Evolutionary conservation across 441 rosid genomes (phyloP).

Genomic region (Capsella rubella): DNA sequence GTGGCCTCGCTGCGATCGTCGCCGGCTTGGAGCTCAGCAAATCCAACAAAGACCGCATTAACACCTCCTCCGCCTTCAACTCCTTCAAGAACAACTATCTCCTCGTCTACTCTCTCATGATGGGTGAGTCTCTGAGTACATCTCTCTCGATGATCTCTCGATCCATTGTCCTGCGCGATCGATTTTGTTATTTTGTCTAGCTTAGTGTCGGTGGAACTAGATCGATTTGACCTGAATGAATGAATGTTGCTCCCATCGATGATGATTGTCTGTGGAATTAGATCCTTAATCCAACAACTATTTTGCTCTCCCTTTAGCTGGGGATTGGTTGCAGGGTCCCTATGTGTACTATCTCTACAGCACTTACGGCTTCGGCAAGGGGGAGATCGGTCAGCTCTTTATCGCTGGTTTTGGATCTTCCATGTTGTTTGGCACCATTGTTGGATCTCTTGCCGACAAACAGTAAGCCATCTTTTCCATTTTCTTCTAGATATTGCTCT

Average conservation of each 20-base stretch:
- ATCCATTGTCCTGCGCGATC: not conserved
- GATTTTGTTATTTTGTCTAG: not conserved
- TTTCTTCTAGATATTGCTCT: no score
- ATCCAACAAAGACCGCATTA: conserved; percentile 74
- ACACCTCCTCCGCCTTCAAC: conserved; percentile 71
- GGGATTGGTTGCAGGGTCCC: conserved; percentile 99
- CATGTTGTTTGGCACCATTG: conserved; percentile 97
- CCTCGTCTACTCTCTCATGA: conserved; percentile 88
- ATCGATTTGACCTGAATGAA: conserved; percentile 13
- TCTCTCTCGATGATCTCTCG: not conserved
- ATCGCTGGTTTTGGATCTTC: conserved; percentile 99
- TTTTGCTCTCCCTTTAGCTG: conserved; percentile 54
- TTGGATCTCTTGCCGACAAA: conserved; percentile 96
- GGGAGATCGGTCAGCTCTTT: conserved; percentile 97
- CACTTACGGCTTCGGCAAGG: conserved; percentile 84
- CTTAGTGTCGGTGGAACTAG: conserved; percentile 19
- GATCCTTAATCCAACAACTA: not conserved
- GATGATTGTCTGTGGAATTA: not conserved
- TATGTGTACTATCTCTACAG: conserved; percentile 91
- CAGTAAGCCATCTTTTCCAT: conserved; percentile 53
- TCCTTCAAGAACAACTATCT: conserved; percentile 86
- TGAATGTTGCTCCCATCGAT: no score
- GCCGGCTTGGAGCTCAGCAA: conserved; percentile 77
- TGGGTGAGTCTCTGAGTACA: conserved; percentile 62
- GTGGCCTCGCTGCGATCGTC: conserved; percentile 64